These are phyloP conservation scores for Suillus placidus DNA, from an alignment of 768 basidiomycete species.

Conservation along the genomic window DNA sequence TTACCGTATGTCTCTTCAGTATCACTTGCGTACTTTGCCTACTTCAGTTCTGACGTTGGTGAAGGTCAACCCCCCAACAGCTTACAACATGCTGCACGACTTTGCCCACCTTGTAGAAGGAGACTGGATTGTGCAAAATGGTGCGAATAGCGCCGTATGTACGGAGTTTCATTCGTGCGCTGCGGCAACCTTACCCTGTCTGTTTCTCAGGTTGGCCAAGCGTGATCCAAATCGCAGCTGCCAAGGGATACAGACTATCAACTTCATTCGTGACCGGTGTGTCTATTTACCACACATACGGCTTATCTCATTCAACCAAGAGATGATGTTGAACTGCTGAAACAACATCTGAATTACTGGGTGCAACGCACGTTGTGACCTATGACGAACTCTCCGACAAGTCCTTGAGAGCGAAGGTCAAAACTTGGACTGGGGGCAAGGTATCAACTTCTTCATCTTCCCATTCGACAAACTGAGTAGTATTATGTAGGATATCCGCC, in stretches of 20 bases:
- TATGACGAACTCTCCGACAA: slow-evolving; percentile 74
- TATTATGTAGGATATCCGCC: slow-evolving; percentile 38
- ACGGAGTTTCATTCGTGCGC: slow-evolving; percentile 26
- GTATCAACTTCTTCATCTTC: slow-evolving; percentile 36
- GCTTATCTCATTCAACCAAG: slow-evolving; percentile 34
- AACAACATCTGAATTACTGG: slow-evolving; percentile 56
- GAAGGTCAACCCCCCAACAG: slow-evolving; percentile 83
- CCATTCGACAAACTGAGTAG: slow-evolving; percentile 13
- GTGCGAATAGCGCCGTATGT: slow-evolving; percentile 82
- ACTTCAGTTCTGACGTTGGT: not conserved
- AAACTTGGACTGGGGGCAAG: slow-evolving; percentile 65
- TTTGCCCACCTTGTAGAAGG: slow-evolving; percentile 65
- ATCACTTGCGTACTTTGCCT: not conserved
- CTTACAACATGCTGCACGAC: slow-evolving; percentile 78
- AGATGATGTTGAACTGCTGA: slow-evolving; percentile 54
- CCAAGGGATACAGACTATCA: slow-evolving; percentile 73
- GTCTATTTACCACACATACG: slow-evolving; percentile 16
- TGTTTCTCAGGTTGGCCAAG: slow-evolving; percentile 68
- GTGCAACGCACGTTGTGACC: slow-evolving; percentile 76
- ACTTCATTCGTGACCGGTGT: slow-evolving; percentile 76
- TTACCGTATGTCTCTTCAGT: slow-evolving; percentile 53
- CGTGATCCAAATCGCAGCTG: slow-evolving; percentile 86
- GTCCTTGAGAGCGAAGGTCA: slow-evolving; percentile 52
- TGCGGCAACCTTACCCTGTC: slow-evolving; percentile 10
- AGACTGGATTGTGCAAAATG: slow-evolving; percentile 87